Percentiles rank a stretch among this genome's conserved stretches.
Evolutionary conservation across 768 basidiomycete genomes (phyloP).

Genomic region (Rhodocollybia butyracea): DNA sequence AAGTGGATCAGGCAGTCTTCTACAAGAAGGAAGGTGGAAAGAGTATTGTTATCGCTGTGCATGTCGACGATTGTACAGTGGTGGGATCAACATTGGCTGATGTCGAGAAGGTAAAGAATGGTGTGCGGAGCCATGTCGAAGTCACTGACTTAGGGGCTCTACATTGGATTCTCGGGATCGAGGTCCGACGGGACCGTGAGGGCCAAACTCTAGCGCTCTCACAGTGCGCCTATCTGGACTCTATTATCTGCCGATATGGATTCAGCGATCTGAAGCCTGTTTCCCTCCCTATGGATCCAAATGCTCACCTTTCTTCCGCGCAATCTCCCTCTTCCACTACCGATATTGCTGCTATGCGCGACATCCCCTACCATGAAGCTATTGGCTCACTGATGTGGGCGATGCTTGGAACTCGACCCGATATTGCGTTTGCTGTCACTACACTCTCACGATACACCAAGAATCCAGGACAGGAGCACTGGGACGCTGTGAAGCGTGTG

Average conservation of each 20-base stretch:
- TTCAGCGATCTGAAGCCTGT: conserved; percentile 14
- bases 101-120: too few relatives aligned
- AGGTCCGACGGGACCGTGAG: conserved; percentile 18
- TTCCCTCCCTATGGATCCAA: conserved; percentile 11
- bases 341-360: conserved; percentile 12
- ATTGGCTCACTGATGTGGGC: conserved; percentile 12
- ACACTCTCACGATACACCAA: conserved; percentile 19
- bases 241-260: conserved; percentile 16
- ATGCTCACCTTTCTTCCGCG: not conserved
- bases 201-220: conserved; percentile 17
- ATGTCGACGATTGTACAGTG: too few relatives aligned
- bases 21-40: too few relatives aligned
- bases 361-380: conserved; percentile 16
- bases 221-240: conserved; percentile 20
- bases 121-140: too few relatives aligned
- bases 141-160: conserved; percentile 19
- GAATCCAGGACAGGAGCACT: conserved; percentile 26
- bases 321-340: not conserved
- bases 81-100: too few relatives aligned
- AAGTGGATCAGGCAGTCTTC: too few relatives aligned
- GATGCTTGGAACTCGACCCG: not conserved
- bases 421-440: conserved; percentile 15
- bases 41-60: too few relatives aligned
- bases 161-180: conserved; percentile 27
- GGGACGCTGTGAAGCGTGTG: conserved; percentile 27